These are phyloP conservation scores for Hypsizygus ulmarius DNA, from an alignment of 1,284 basidiomycete species.

Conservation along the genomic window DNA sequence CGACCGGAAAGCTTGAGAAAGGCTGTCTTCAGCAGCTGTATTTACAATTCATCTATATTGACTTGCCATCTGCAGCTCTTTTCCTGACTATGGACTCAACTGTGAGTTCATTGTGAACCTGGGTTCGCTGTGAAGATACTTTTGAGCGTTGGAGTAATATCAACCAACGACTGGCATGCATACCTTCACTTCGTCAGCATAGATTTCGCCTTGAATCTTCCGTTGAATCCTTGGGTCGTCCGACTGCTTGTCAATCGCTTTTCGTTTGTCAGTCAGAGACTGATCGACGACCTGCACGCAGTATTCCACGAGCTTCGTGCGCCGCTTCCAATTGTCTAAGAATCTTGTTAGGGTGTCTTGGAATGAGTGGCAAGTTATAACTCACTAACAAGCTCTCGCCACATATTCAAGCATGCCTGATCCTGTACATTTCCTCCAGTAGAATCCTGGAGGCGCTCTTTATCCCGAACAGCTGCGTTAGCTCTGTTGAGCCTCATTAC, in stretches of 20 bases:
- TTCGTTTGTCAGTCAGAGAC: slow-evolving; percentile 59
- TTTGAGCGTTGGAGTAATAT: neutral
- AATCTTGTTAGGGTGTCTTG: slow-evolving; percentile 1
- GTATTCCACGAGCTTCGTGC: slow-evolving; percentile 77
- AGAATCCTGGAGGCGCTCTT: slow-evolving; percentile 45
- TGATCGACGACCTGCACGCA: slow-evolving; percentile 73
- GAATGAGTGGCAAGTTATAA: slow-evolving; percentile 17
- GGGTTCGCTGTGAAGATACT: slow-evolving; percentile 58
- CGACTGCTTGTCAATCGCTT: slow-evolving; percentile 39
- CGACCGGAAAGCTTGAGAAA: slow-evolving; percentile 66
- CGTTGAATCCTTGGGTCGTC: slow-evolving; percentile 46
- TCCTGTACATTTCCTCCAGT: slow-evolving; percentile 54
- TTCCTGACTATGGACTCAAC: slow-evolving; percentile 80
- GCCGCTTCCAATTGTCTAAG: slow-evolving; percentile 80
- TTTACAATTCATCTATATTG: neutral
- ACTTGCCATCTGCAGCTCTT: slow-evolving; percentile 72
- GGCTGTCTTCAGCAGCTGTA: neutral
- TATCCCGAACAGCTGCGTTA: slow-evolving; percentile 75
- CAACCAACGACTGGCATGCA: slow-evolving; percentile 24
- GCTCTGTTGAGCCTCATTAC: slow-evolving; percentile 84
- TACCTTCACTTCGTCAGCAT: slow-evolving; percentile 76
- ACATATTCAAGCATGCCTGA: slow-evolving; percentile 76
- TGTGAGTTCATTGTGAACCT: slow-evolving; percentile 75
- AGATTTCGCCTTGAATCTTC: slow-evolving; percentile 55
- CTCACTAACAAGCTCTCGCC: slow-evolving; percentile 82